These are phyloP conservation scores for Asterionellopsis glacialis DNA, from an alignment of 108 stramenopile species.

Conservation along the genomic window DNA sequence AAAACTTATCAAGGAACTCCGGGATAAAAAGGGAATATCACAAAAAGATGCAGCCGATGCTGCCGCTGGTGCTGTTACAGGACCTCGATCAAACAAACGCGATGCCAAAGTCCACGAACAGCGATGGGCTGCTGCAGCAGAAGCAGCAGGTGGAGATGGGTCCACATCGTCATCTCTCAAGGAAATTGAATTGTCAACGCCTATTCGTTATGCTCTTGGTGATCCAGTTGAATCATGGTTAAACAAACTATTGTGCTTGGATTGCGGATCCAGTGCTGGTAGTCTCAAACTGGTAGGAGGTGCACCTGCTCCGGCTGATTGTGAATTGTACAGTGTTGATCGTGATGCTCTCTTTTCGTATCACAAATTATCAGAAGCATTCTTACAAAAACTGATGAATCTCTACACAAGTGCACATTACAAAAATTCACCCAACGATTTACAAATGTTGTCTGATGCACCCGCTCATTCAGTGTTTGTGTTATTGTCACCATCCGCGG, in stretches of 20 bases:
- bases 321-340: slow-evolving; percentile 96
- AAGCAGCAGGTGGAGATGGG: slow-evolving; percentile 32
- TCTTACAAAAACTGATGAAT: slow-evolving; percentile 95
- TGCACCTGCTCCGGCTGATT: slow-evolving; percentile 90
- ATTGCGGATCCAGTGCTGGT: slow-evolving; percentile 35
- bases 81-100: slow-evolving; percentile 74
- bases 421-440: slow-evolving; percentile 98
- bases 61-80: slow-evolving; percentile 66
- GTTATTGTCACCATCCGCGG: slow-evolving; percentile 90
- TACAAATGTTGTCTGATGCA: slow-evolving; percentile 98
- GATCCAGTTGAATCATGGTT: slow-evolving; percentile 97
- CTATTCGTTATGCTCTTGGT: slow-evolving; percentile 91
- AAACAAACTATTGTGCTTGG: slow-evolving; percentile 92
- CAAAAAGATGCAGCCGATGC: slow-evolving; percentile 49
- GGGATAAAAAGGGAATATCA: slow-evolving; percentile 65
- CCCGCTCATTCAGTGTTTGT: slow-evolving; percentile 98
- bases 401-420: slow-evolving; percentile 98
- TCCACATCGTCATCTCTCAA: slow-evolving; percentile 47
- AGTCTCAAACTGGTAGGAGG: slow-evolving; percentile 63
- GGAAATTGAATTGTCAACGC: slow-evolving; percentile 89
- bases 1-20: slow-evolving; percentile 95
- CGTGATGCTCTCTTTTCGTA: slow-evolving; percentile 98
- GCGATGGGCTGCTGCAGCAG: slow-evolving; percentile 81
- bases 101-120: slow-evolving; percentile 91
- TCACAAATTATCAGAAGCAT: slow-evolving; percentile 96